Evolutionary conservation across 805 yeast genomes (phyloP), one percentile per base, ranked within the genome.

Genomic region (Lachancea sp.): DNA sequence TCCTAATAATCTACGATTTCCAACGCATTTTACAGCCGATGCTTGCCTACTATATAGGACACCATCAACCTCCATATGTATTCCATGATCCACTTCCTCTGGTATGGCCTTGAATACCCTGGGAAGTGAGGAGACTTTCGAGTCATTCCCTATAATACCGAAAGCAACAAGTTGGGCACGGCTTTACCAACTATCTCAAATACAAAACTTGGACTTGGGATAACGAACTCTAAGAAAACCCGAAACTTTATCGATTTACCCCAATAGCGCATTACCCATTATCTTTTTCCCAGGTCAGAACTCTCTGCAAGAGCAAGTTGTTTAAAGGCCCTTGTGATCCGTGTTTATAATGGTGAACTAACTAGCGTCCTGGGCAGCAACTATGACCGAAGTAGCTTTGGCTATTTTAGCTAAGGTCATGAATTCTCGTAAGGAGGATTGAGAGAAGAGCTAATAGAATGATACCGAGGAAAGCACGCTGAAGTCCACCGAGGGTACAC

Each of bases 351-450:
- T 80, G 56, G 74, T 87, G 56, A 85, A 89, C 56, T 80, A 83
- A 33, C 96, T 96, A 54, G 88, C 79, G 8, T 96, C 96, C 52
- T 86, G 92, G 13, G 95, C 81, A 8, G 92, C 88, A 37, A 96
- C 96, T 12, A 96, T 87, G 21, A 87, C 75, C 22, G 87, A 78
- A 3, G 96, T 96, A 17, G 47, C 40, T 29, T 35, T 42, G 15
- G 36, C 13, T 31, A 30, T 38, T 12, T 22, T n/a, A n/a, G n/a
- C n/a, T 22, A 11, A 22, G 11, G 24, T 22, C 11, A 22, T 22
- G 11, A 8, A 8, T 22, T 22, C 24, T 22, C n/a, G n/a, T n/a
- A n/a, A n/a, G n/a, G n/a, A n/a, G n/a, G n/a, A n/a, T n/a, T n/a
- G n/a, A n/a, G n/a, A 11, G 7, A 26, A 26, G 13, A 13, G 13